Base-by-base conservation (phyloP, 768 basidiomycete species). In the Auricularia heimuer region DNA sequence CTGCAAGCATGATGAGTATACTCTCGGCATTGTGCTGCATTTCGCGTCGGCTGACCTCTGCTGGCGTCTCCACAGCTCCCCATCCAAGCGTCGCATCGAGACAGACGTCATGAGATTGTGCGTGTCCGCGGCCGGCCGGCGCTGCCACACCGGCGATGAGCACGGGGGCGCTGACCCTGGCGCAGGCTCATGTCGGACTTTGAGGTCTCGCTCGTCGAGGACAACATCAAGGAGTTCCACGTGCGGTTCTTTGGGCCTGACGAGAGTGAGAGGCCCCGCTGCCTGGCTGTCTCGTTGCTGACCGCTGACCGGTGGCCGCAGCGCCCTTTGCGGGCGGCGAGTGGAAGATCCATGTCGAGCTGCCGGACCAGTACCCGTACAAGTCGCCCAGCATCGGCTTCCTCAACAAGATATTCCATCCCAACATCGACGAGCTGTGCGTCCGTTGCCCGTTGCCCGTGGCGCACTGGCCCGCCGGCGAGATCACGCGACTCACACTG, bases 381-480 rank as follows among this genome's bases (percentile, higher is more conserved):
- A 98, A 98, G 77, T 96, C 93, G 35, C 97, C 97, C 4, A 94
- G 92, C 73, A 99, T 99, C 69, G 97, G 97, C 1, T 99, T 99
- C 78, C 95, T 97, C 93, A 99, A 99, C 84, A 98, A 98, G 89
- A 98, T 99, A 75, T 98, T 97, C 74, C 97, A 98, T 71, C 97
- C 97, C 21, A 99, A 99, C 73, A 99, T 99, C 72, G 97, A 99
- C 77, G 97, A 99, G 77, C 79, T 97, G 90, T 98, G 75, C 73
- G 93, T 80, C 33, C 42, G n/a, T 24, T 29, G 66, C 66, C 64
- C 61, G 64, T 36, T 47, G 42, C 54, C 65, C n/a, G 63, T 24
- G 4, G 29, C 56, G 42, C 44, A 35, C 63, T 61, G 16, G 61
- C 66, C 70, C 64, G 70, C 62, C 44, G 33, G 58, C 21, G 21